These are phyloP conservation scores for Monosporascus sp. DNA, from an alignment of 2,329 filamentous ascomycete species.

Conservation along the genomic window DNA sequence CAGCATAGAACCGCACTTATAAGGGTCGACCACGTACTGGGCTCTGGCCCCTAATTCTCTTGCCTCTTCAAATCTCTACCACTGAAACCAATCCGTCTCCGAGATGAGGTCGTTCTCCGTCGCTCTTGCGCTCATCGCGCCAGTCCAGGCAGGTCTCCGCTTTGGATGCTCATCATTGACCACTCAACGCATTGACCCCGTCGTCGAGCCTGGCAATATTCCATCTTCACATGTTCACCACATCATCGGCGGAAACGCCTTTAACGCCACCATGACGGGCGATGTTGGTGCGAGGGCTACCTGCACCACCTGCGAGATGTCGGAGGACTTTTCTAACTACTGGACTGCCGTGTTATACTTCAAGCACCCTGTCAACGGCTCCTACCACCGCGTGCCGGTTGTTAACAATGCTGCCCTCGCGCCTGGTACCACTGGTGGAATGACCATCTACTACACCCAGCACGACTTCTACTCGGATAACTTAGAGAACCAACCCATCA, in stretches of 20 bases:
- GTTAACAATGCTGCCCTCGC: conserved; percentile 23
- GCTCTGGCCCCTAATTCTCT: neutral
- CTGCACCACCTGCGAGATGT: conserved; percentile 23
- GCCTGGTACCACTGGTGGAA: conserved; percentile 21
- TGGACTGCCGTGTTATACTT: conserved; percentile 29
- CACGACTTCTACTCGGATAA: conserved; percentile 21
- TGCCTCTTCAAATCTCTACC: conserved; percentile 4
- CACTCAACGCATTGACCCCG: conserved; percentile 25
- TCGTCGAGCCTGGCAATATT: conserved; percentile 22
- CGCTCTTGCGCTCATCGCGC: conserved; percentile 21
- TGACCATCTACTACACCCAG: conserved; percentile 28
- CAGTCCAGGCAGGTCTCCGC: conserved; percentile 24
- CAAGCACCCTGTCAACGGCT: conserved; percentile 26
- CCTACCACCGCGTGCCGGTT: conserved; percentile 26
- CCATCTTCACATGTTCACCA: conserved; percentile 26
- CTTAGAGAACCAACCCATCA: conserved; percentile 31
- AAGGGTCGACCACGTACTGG: conserved; percentile 1
- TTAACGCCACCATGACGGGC: conserved; percentile 25
- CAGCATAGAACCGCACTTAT: conserved; percentile 6
- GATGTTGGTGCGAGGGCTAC: conserved; percentile 23
- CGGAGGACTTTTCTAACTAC: conserved; percentile 25
- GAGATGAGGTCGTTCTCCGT: conserved; percentile 23
- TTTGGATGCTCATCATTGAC: conserved; percentile 25
- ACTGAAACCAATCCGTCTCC: conserved; percentile 4
- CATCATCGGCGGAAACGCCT: conserved; percentile 28